Evolutionary conservation across 805 yeast species (phyloP).

Genomic region (Brettanomyces sp.): DNA sequence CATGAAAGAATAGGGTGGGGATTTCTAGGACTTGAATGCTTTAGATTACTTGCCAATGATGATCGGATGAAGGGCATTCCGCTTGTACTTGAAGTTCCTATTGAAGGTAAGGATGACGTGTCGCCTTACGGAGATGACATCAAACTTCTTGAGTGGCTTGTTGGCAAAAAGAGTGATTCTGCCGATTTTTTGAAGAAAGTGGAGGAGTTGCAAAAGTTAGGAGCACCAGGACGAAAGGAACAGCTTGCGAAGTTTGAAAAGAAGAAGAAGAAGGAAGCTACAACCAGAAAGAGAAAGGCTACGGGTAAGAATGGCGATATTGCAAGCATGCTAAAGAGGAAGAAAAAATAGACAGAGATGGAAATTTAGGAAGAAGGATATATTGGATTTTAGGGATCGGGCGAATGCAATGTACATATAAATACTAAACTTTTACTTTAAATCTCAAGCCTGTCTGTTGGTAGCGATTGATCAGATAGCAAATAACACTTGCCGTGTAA

Average conservation of each 20-base stretch:
- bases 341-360: conserved; percentile 11
- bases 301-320: conserved; percentile 13
- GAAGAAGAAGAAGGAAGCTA: conserved; percentile 28
- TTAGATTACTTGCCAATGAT: conserved; percentile 68
- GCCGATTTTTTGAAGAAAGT: conserved; percentile 42
- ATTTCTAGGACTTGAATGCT: conserved; percentile 78
- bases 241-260: conserved; percentile 57
- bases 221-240: conserved; percentile 61
- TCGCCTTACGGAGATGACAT: conserved; percentile 71
- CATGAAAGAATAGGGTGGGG: conserved; percentile 90
- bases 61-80: conserved; percentile 58
- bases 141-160: conserved; percentile 73
- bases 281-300: conserved; percentile 13
- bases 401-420: not conserved
- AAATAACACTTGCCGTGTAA: conserved; percentile 3
- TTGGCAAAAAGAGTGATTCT: conserved; percentile 45
- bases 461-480: not conserved
- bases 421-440: not conserved
- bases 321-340: conserved; percentile 14
- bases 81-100: conserved; percentile 82
- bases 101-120: conserved; percentile 41
- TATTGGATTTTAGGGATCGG: no score
- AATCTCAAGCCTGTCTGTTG: not conserved
- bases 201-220: conserved; percentile 43
- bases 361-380: not conserved